Base-by-base conservation (phyloP, 2,329 filamentous ascomycete species). In the Penicillium sp. region DNA sequence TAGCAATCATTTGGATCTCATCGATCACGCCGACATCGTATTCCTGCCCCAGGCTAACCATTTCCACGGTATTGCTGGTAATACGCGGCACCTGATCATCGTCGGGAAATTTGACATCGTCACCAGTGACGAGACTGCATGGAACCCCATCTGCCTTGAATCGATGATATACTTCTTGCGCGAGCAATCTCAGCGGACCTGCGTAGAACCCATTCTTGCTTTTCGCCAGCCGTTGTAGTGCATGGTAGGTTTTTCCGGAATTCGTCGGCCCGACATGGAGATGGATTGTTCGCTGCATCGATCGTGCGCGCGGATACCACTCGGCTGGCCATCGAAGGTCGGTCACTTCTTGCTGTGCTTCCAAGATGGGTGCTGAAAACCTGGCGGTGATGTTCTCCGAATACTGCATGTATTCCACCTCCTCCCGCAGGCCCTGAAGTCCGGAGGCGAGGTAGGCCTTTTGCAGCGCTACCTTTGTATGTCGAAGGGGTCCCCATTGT, bases 181-280 rank as follows among this genome's bases (percentile, higher is more conserved):
- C 94, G 29, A 99, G 81, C 47, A 99, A 78, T 49, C 94, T 85
- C 44, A 99, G 78, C 0, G 94, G 94, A 0, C 96, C 94, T 4
- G 93, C 91, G 72, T 97, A 99, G 49, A 96, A 87, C 39, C 94
- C 94, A 9, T 81, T 83, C 31, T 87, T 82, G 2, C 89, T 88
- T 49, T 85, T 81, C 72, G 97, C 91, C 12, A 99, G 82, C 13
- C 89, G 86, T 75, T 96, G 88, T 62, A 99, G 78, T 0, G 94
- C 96, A 71, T 92, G 89, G 71, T 97, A 99, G 0, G 96, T 99
- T 80, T 99, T 99, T 57, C 94, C 94, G 0, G 94, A 97, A 74
- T 99, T 99, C 2, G 94, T 99, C 1, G 94, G 94, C 0, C 94
- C 94, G 49, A 99, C 92, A 68, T 99, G 94, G 21, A 99, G 80